Percentiles rank a stretch among this genome's conserved stretches.
phyloP scores from a whole-genome alignment of 2,329 filamentous ascomycete genomes.

The Cytospora schulzeri region DNA sequence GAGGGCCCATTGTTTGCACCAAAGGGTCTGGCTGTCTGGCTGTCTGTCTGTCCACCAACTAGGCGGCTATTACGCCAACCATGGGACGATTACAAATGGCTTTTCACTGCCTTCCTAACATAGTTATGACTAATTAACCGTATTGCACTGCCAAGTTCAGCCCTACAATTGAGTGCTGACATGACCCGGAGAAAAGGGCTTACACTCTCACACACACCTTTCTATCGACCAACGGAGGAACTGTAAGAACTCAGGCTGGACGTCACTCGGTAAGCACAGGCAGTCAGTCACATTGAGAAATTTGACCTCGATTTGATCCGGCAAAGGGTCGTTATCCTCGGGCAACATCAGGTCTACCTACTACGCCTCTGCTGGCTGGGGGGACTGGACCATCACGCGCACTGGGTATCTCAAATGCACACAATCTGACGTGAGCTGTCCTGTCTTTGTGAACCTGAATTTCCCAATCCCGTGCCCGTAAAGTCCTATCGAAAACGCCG shows the following conservation, averaged over 20 bases:
- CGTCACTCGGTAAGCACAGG: neutral
- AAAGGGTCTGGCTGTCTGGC: no score
- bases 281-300: neutral
- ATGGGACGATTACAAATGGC: neutral
- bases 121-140: neutral
- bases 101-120: neutral
- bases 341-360: no score
- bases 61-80: neutral
- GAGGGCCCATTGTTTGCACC: neutral
- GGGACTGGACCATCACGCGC: no score
- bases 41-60: neutral
- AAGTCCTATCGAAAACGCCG: no score
- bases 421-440: no score
- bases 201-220: neutral
- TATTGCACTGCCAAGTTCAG: conserved; percentile 13
- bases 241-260: conserved; percentile 11
- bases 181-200: neutral
- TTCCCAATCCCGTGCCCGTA: no score
- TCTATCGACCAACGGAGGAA: neutral
- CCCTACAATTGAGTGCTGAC: conserved; percentile 23
- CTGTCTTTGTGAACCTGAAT: no score
- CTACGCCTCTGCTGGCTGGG: no score
- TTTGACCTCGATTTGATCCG: neutral
- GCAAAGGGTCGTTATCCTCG: no score
- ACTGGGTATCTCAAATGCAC: no score